Conservation (phyloP, 805 yeast species). For the Wickerhamiella vanderwaltii region DNA sequence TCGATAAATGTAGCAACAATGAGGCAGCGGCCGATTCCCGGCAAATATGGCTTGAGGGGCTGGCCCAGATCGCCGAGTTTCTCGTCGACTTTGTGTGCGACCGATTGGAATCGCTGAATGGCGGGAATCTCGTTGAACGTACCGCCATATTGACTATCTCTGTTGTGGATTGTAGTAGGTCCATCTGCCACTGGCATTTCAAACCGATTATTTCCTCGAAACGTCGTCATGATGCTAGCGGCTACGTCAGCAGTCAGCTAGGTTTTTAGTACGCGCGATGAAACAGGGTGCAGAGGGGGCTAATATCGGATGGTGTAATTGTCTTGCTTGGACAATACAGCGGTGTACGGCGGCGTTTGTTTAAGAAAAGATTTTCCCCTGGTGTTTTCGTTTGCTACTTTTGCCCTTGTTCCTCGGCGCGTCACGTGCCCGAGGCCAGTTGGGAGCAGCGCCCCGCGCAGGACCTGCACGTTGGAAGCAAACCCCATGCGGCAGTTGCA, state of each 20-base stretch:
- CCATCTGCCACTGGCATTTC: conserved; percentile 15
- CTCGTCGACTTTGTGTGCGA: conserved; percentile 25
- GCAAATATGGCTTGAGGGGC: conserved; percentile 41
- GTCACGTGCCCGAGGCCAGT: too few species aligned
- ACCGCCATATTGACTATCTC: conserved; percentile 12
- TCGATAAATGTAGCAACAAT: conserved; percentile 91
- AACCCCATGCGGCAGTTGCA: too few species aligned
- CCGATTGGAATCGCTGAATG: conserved; percentile 15
- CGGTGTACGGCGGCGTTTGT: too few species aligned
- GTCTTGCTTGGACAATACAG: too few species aligned
- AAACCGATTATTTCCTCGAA: conserved; percentile 14
- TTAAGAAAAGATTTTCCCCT: too few species aligned
- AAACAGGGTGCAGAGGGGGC: too few species aligned
- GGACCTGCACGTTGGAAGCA: too few species aligned
- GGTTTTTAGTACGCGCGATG: too few species aligned
- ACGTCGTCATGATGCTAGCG: conserved; percentile 7
- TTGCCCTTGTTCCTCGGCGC: too few species aligned
- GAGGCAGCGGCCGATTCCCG: conserved; percentile 75
- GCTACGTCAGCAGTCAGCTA: conserved; percentile 10
- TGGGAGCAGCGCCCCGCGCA: too few species aligned
- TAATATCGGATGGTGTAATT: too few species aligned
- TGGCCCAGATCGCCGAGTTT: conserved; percentile 25
- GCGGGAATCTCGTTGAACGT: conserved; percentile 8
- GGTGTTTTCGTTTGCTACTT: too few species aligned
- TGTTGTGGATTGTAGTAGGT: conserved; percentile 6